Base-by-base conservation (phyloP, 192 early-diverging fungal genomes). In the Coemansia sp. region DNA sequence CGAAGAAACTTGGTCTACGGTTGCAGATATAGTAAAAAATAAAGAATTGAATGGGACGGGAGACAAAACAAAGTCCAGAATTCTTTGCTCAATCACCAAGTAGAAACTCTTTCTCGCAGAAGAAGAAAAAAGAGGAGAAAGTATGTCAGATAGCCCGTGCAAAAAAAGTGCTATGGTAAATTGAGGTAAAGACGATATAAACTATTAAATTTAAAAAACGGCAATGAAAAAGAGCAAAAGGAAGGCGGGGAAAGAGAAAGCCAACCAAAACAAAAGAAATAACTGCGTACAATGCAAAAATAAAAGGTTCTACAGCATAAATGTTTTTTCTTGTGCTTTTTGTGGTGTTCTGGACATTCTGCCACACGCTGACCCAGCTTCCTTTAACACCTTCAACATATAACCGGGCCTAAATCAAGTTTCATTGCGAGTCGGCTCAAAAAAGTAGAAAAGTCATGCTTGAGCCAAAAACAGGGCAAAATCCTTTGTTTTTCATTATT, bases 201-300 rank as follows among this genome's bases (percentile, higher is more conserved):
- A 32, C 32, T 32, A 32, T 32, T 32, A 2, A 32, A 32, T 32
- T 32, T 32, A 32, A 1, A 32, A 32, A 32, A 32, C 4, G 32
- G 32, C 32, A 32, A 32, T 32, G 7, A 54, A 10, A 21, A 10
- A 26, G 42, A n/a, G 40, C 10, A 42, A 62, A 42, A 43, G 41
- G 41, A n/a, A 41, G 45, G 9, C 21, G 62, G 63, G 49, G 23
- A 63, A 74, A 41, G 41, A 63, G 48, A 23, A 58, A 64, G 32
- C 32, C 32, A 32, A 32, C 32, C 32, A 48, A 38, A 15, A 13
- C 48, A 23, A 21, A 69, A 42, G 57, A 37, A 68, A 37, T 47
- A 39, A 37, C 23, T 18, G 57, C 21, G 38, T 16, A 60, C 58
- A 60, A 60, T 12, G 12, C 58, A 63, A 44, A 26, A 21, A 42